phyloP scores from a whole-genome alignment of 2,329 filamentous ascomycete species.

The Colletotrichum trifolii region DNA sequence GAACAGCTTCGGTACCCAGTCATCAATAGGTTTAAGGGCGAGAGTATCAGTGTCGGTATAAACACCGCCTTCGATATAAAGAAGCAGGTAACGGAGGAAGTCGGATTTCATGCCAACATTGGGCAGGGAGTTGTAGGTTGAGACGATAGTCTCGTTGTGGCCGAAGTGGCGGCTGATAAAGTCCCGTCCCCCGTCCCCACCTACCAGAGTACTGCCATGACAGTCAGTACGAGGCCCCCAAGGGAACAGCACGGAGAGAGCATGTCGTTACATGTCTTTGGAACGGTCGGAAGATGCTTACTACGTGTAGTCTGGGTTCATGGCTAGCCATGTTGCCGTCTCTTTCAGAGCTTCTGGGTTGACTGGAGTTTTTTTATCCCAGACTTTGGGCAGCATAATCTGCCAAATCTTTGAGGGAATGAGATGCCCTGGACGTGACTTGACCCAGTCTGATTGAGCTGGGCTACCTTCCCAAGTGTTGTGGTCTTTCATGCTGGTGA shows the following conservation, averaged over 20 bases:
- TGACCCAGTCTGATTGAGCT: neutral
- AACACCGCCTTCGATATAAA: slow-evolving; percentile 49
- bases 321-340: slow-evolving; percentile 34
- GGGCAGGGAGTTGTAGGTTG: slow-evolving; percentile 39
- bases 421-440: neutral
- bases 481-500: neutral
- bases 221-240: neutral
- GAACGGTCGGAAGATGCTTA: slow-evolving; percentile 10
- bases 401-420: slow-evolving; percentile 35
- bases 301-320: slow-evolving; percentile 34
- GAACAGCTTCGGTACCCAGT: slow-evolving; percentile 40
- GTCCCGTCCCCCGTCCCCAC: slow-evolving; percentile 33
- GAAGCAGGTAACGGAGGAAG: slow-evolving; percentile 44
- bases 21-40: slow-evolving; percentile 60
- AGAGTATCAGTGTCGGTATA: slow-evolving; percentile 72
- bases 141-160: slow-evolving; percentile 34
- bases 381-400: slow-evolving; percentile 22
- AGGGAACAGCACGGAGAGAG: neutral
- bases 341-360: slow-evolving; percentile 1
- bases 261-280: neutral
- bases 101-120: slow-evolving; percentile 47
- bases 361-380: neutral
- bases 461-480: neutral
- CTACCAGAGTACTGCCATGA: slow-evolving; percentile 39
- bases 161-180: neutral